Base-by-base conservation (phyloP, 306 rosid genomes). In the Acacia acuminata region DNA sequence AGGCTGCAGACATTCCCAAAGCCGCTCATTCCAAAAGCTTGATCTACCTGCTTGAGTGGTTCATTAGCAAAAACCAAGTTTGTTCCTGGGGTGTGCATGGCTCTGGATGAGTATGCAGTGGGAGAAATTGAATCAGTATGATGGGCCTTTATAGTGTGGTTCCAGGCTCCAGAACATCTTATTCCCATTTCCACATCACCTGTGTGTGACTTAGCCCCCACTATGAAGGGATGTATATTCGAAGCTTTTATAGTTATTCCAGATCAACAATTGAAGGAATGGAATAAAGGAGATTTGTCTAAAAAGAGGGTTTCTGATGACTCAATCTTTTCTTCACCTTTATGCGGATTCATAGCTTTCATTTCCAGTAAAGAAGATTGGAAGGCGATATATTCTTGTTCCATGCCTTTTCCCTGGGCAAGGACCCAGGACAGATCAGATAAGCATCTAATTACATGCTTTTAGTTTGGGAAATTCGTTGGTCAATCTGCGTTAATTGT, bases 21-120 rank as follows among this genome's bases (percentile, higher is more conserved):
- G 7, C 80, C 83, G 66, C 64, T 75, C 79, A 73, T 83, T 78
- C 79, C 76, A 8, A 72, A 64, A 78, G 34, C 61, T 48, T 48
- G 44, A 58, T 5, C 53, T 36, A 32, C 8, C 11, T 61, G 69
- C 73, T 77, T 24, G 19, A 32, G 30, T 36, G 68, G 79, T 72
- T 72, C 70, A 72, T 73, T 13, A 8, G 27, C 48, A 14, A 64
- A 27, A 38, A 50, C 72, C 20, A 17, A 40, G 30, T 63, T 36
- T 38, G 48, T 34, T 22, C 8, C 71, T 19, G 3, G 38, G 10
- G 48, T 36, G 42, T 53, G 44, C 20, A 32, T 60, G 36, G 15
- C 36, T 61, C 34, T 3, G 67, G 67, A 1, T 10, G 67, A 24
- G 67, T 4, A 24, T 63, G 36, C 19, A 53, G 51, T 42, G 72